A percentile compares a stretch with the other conserved stretches of the same genome.
These are phyloP conservation scores for Krasilnikovozyma curviuscula DNA, from an alignment of 768 basidiomycete species.

Conservation along the genomic window DNA sequence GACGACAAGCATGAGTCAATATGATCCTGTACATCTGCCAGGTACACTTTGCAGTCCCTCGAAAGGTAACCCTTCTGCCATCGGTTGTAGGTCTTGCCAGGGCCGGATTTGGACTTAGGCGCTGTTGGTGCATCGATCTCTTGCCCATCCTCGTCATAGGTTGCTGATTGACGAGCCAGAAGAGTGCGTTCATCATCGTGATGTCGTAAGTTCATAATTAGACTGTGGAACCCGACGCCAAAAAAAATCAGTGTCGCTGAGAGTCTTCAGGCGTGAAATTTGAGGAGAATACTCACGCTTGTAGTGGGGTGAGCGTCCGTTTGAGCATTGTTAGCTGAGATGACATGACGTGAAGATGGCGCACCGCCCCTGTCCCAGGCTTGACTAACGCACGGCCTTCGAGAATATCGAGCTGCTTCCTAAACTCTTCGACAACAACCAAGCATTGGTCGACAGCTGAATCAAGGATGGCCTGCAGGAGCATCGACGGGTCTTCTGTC, in stretches of 20 bases:
- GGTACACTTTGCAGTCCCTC: conserved; percentile 34
- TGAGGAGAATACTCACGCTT: conserved; percentile 47
- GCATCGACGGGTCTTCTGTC: conserved; percentile 46
- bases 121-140: conserved; percentile 24
- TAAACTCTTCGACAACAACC: conserved; percentile 41
- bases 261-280: conserved; percentile 27
- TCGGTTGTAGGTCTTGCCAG: too few relatives aligned
- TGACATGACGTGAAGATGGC: conserved; percentile 44
- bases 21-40: conserved; percentile 56
- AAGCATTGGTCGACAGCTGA: conserved; percentile 48
- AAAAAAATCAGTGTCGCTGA: neutral
- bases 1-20: conserved; percentile 51
- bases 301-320: conserved; percentile 52
- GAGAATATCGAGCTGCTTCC: conserved; percentile 1
- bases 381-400: conserved; percentile 3
- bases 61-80: conserved; percentile 48
- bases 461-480: conserved; percentile 52
- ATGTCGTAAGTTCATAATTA: conserved; percentile 24
- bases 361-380: neutral
- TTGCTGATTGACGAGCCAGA: conserved; percentile 36
- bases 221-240: neutral
- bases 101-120: conserved; percentile 48
- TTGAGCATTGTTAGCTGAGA: conserved; percentile 57
- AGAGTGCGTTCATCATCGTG: conserved; percentile 51
- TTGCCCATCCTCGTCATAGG: conserved; percentile 11